Percentiles rank a stretch among this genome's conserved stretches.
Conservation (phyloP, 768 basidiomycete species). For the Lactarius quietus region DNA sequence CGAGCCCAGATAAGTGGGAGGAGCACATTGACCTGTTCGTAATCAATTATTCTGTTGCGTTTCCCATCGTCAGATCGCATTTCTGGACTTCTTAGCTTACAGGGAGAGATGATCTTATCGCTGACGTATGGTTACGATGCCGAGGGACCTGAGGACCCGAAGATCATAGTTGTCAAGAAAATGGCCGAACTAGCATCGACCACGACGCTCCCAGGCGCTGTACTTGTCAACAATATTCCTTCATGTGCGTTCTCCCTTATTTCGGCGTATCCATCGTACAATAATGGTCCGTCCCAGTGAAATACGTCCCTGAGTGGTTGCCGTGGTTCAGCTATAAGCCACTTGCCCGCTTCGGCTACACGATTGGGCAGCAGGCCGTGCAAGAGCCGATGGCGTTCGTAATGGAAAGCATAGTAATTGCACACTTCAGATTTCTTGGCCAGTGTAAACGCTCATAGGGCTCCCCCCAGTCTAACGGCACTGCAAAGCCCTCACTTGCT, state of each 20-base stretch:
- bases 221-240: constrained; percentile 10
- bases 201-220: not conserved
- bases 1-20: constrained; percentile 1
- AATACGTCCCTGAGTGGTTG: constrained; percentile 11
- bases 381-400: constrained; percentile 1
- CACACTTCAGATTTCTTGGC: not conserved
- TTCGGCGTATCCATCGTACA: not conserved
- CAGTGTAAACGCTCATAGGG: not conserved
- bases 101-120: constrained; percentile 7
- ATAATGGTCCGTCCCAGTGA: not conserved
- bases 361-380: not conserved
- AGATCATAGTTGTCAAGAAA: not conserved
- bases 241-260: not conserved
- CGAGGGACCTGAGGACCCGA: not conserved
- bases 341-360: not conserved
- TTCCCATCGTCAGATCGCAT: not conserved
- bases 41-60: not conserved
- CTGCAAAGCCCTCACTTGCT: constrained; percentile 16
- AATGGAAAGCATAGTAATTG: not conserved
- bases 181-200: not conserved
- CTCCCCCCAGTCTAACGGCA: not conserved
- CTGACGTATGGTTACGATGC: constrained; percentile 16
- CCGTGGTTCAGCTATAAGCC: constrained; percentile 17
- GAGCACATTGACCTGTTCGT: constrained; percentile 10
- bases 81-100: not conserved